Evolutionary conservation across 345 rosid genomes (phyloP).

Genomic region (Heritiera fomes): DNA sequence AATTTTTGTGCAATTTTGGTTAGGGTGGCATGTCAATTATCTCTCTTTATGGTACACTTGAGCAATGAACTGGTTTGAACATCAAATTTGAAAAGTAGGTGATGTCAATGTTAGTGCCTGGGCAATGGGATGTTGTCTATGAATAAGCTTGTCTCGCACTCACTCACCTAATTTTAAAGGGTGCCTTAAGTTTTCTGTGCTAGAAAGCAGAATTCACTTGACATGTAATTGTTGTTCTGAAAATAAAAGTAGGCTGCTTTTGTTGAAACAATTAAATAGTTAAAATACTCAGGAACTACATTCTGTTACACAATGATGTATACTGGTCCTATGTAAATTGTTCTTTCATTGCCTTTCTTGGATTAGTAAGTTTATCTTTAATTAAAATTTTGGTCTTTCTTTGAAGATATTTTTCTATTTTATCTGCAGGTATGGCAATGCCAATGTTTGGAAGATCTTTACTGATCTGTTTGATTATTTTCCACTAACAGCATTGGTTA

Average conservation of each 20-base stretch:
- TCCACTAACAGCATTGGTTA: slow-evolving; percentile 95
- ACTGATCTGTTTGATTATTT: slow-evolving; percentile 96
- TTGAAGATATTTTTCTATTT: neutral
- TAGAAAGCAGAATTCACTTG: neutral
- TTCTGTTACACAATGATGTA: neutral
- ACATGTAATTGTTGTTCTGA: neutral
- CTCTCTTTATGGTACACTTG: too few species aligned
- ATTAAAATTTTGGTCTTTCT: neutral
- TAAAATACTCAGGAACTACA: neutral
- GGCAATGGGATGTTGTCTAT: neutral
- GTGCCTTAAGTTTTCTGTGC: neutral
- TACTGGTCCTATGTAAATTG: neutral
- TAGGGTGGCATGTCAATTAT: too few species aligned
- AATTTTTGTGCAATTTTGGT: too few species aligned
- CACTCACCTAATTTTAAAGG: neutral
- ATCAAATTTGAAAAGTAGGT: too few species aligned
- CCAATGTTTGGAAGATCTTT: slow-evolving; percentile 88
- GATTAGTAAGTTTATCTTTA: neutral
- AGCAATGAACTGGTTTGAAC: too few species aligned
- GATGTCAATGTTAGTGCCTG: neutral
- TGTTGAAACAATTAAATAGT: neutral
- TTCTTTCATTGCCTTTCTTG: neutral
- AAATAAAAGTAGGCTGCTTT: neutral
- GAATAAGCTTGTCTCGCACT: neutral
- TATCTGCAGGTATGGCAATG: slow-evolving; percentile 87